These are phyloP conservation scores for Aspergillus japonicus DNA, from an alignment of 2,329 filamentous ascomycete genomes.

Conservation along the genomic window DNA sequence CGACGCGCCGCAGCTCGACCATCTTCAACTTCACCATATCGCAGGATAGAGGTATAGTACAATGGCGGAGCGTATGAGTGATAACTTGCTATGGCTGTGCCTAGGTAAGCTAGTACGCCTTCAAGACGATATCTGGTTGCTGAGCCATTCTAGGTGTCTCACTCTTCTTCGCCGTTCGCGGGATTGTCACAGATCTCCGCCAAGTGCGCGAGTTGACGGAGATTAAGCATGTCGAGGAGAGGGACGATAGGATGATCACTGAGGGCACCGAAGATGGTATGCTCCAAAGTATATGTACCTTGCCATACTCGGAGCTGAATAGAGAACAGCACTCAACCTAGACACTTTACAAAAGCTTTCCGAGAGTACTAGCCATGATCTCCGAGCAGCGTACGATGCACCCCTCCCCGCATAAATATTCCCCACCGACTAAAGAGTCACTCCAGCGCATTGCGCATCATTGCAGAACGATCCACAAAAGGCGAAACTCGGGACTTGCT, in stretches of 20 bases:
- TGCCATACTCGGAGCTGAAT: slow-evolving; percentile 18
- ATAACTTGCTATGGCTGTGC: slow-evolving; percentile 41
- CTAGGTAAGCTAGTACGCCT: slow-evolving; percentile 28
- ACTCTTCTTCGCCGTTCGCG: slow-evolving; percentile 53
- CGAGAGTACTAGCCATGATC: slow-evolving; percentile 69
- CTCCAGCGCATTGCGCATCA: slow-evolving; percentile 46
- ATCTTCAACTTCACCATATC: neutral
- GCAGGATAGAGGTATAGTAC: slow-evolving; percentile 10
- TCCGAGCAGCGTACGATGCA: slow-evolving; percentile 65
- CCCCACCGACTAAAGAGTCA: slow-evolving; percentile 28
- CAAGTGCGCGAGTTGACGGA: slow-evolving; percentile 50
- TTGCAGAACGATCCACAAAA: slow-evolving; percentile 46
- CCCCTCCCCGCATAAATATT: slow-evolving; percentile 51
- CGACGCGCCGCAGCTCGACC: neutral
- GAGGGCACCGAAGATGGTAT: slow-evolving; percentile 69
- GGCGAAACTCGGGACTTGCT: slow-evolving; percentile 41
- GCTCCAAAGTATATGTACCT: neutral
- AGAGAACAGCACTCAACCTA: slow-evolving; percentile 54
- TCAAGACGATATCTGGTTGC: neutral
- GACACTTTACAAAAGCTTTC: slow-evolving; percentile 67
- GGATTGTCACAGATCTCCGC: slow-evolving; percentile 54
- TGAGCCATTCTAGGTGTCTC: slow-evolving; percentile 33
- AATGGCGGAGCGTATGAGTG: slow-evolving; percentile 38
- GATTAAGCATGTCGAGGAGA: slow-evolving; percentile 63
- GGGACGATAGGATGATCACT: slow-evolving; percentile 70